These are phyloP conservation scores for Epithemia pelagica DNA, from an alignment of 108 stramenopile genomes.

Conservation along the genomic window DNA sequence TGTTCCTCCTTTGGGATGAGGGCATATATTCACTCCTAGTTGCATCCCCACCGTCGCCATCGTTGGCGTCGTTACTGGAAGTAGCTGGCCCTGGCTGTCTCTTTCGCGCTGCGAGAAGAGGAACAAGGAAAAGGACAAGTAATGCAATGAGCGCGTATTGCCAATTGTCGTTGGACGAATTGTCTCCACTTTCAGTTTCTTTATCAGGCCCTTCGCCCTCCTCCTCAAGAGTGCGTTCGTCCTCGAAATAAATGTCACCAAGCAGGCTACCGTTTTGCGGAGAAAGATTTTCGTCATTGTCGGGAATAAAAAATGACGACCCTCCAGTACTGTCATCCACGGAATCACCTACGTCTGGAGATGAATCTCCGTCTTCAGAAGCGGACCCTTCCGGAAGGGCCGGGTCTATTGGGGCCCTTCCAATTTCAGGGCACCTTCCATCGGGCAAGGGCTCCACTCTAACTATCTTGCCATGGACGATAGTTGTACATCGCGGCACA, in stretches of 20 bases:
- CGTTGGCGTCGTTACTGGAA: not conserved
- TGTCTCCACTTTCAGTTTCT: not conserved
- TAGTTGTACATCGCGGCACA: conserved; percentile 19
- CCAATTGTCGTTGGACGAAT: not conserved
- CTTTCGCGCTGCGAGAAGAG: not conserved
- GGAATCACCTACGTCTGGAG: not conserved
- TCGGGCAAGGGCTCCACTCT: not conserved
- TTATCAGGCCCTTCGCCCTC: not conserved
- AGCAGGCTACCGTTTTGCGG: not conserved
- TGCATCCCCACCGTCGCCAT: conserved; percentile 9
- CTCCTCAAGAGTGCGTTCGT: not conserved
- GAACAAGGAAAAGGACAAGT: not conserved
- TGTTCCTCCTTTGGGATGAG: conserved; percentile 21
- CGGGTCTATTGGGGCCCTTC: not conserved
- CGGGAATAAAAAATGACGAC: not conserved
- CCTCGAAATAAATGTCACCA: not conserved
- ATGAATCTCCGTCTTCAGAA: not conserved
- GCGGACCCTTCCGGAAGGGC: no score
- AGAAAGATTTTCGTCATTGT: not conserved
- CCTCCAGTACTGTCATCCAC: not conserved
- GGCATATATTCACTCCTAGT: not conserved
- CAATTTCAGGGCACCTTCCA: not conserved
- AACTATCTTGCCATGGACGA: not conserved
- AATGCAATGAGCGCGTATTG: not conserved
- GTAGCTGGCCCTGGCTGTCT: not conserved